Conservation (phyloP, 345 rosid genomes). For the Salix arbutifolia region DNA sequence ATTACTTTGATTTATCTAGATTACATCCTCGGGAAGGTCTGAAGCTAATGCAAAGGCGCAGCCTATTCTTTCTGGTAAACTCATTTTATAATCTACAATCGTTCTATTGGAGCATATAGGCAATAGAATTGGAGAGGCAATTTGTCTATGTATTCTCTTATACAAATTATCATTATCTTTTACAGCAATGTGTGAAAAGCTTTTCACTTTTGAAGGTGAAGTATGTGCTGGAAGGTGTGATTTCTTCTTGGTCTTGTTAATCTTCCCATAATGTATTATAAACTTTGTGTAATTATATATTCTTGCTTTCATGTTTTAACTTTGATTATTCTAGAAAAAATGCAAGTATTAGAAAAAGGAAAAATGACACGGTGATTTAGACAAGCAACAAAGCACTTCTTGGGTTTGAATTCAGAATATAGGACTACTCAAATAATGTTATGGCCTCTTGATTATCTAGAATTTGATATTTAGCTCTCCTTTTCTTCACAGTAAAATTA, state of each 20-base stretch:
- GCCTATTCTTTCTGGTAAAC: conserved; percentile 70
- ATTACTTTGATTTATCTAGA: conserved; percentile 33
- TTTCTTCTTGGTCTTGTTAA: conserved; percentile 15
- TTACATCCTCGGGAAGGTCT: conserved; percentile 67
- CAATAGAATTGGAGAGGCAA: background rate
- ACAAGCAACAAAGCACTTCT: background rate
- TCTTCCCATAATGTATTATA: background rate
- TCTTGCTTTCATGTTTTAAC: background rate
- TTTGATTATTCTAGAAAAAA: background rate
- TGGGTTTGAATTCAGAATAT: background rate
- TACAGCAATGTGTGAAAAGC: conserved; percentile 72
- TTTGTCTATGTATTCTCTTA: conserved; percentile 5
- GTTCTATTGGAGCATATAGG: background rate
- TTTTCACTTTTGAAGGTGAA: conserved; percentile 71
- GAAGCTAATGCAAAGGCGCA: conserved; percentile 69
- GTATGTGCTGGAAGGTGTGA: conserved; percentile 77
- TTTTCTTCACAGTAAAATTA: conserved; percentile 52
- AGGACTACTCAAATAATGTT: background rate
- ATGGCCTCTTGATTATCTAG: conserved; percentile 1
- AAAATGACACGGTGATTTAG: background rate
- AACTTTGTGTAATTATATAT: background rate
- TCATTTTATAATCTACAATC: conserved; percentile 11
- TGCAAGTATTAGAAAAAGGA: background rate
- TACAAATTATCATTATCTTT: conserved; percentile 14
- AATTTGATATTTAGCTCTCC: conserved; percentile 1